These are phyloP conservation scores for Ramalina intermedia DNA, from an alignment of 495 filamentous ascomycete genomes.

Conservation along the genomic window DNA sequence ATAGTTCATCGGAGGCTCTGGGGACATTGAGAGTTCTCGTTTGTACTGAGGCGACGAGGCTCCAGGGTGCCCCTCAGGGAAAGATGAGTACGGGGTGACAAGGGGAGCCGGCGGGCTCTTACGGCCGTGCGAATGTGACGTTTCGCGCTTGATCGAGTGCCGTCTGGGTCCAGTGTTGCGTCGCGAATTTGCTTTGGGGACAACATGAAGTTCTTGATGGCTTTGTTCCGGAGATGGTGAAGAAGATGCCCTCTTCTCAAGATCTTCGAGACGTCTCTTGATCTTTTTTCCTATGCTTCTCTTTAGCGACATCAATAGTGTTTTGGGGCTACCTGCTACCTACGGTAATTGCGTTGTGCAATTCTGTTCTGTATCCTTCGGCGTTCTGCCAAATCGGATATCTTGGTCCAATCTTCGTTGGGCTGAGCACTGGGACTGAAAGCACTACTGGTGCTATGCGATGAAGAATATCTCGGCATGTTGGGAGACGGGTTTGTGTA, in stretches of 20 bases:
- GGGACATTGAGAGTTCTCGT: conserved; percentile 51
- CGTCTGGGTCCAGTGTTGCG: conserved; percentile 25
- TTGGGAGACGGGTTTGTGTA: conserved; percentile 17
- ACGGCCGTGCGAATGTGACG: conserved; percentile 31
- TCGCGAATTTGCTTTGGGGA: conserved; percentile 2
- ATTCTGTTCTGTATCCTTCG: conserved; percentile 94
- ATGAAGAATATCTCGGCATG: conserved; percentile 44
- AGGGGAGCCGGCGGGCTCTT: conserved; percentile 27
- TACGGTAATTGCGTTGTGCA: conserved; percentile 96
- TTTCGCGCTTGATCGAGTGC: conserved; percentile 31
- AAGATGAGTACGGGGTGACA: conserved; percentile 27
- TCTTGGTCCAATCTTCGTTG: conserved; percentile 98
- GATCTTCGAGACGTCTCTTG: conserved; percentile 91
- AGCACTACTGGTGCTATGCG: conserved; percentile 76
- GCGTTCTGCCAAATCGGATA: conserved; percentile 89
- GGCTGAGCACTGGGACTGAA: conserved; percentile 95
- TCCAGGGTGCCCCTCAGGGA: conserved; percentile 30
- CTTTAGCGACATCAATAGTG: not conserved
- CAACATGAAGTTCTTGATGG: conserved; percentile 33
- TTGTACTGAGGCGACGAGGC: conserved; percentile 60
- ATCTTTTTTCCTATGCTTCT: conserved; percentile 76
- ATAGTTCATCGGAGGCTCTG: conserved; percentile 60
- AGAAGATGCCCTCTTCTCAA: conserved; percentile 79
- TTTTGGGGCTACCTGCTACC: conserved; percentile 26
- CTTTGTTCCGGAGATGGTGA: conserved; percentile 56